Conservation (phyloP, 1,284 basidiomycete genomes). For the Puccinia horiana region DNA sequence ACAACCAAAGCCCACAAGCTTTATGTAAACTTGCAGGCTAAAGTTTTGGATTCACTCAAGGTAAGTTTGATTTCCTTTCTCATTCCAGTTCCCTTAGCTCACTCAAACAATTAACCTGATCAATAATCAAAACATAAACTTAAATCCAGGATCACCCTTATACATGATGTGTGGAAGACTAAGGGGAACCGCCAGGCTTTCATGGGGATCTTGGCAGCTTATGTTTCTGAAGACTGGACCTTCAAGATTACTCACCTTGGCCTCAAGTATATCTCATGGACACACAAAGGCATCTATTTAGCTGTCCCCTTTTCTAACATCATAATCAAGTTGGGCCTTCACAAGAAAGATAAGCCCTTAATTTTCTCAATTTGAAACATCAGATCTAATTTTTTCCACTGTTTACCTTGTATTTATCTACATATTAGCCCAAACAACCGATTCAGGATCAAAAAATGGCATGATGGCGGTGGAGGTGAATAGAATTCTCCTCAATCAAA, state of each 20-base stretch:
- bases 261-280: conserved; percentile 6
- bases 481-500: not conserved
- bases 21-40: not conserved
- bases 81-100: not conserved
- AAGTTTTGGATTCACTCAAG: not conserved
- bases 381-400: not conserved
- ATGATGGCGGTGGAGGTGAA: not conserved
- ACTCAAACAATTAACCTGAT: not conserved
- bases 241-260: not conserved
- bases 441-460: not conserved
- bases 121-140: not conserved
- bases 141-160: not conserved
- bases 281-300: not conserved
- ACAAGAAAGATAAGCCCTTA: not conserved
- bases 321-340: not conserved
- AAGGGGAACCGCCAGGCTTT: conserved; percentile 9
- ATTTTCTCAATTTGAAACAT: not conserved
- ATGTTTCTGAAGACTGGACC: not conserved
- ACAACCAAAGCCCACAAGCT: not conserved
- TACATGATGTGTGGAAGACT: not conserved
- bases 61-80: not conserved
- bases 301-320: not conserved
- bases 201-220: not conserved
- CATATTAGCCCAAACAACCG: not conserved
- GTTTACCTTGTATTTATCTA: not conserved